phyloP scores from a whole-genome alignment of 768 basidiomycete genomes.

The Tricholoma matsutake region DNA sequence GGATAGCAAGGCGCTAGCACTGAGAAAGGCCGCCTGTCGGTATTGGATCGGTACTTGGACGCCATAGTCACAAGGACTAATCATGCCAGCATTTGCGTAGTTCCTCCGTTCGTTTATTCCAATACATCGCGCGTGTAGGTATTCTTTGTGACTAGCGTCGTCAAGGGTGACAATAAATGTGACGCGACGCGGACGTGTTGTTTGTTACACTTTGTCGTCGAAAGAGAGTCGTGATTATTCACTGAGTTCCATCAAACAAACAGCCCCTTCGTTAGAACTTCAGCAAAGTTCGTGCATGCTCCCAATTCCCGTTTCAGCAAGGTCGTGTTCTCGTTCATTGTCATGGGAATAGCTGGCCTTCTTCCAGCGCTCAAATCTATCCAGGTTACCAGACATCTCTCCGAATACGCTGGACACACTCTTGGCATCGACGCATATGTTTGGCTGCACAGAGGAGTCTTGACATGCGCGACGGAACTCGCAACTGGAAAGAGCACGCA shows the following conservation, averaged over 20 bases:
- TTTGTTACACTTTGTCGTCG: slow-evolving; percentile 1
- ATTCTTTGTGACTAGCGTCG: neutral
- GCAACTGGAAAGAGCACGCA: slow-evolving; percentile 80
- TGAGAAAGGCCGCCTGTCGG: slow-evolving; percentile 56
- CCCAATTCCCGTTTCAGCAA: neutral
- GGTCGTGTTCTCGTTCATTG: neutral
- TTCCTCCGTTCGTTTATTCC: too few species aligned
- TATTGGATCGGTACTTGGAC: slow-evolving; percentile 63
- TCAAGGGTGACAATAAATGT: neutral
- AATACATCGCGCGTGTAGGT: neutral
- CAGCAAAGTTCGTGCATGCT: neutral
- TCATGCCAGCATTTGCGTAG: neutral
- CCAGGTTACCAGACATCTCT: slow-evolving; percentile 72
- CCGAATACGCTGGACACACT: slow-evolving; percentile 79
- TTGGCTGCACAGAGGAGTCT: slow-evolving; percentile 88
- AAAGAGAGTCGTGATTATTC: neutral
- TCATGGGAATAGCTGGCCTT: slow-evolving; percentile 91
- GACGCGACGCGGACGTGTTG: slow-evolving; percentile 4
- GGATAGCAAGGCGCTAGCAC: slow-evolving; percentile 41
- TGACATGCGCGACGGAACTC: slow-evolving; percentile 86
- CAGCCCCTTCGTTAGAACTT: neutral
- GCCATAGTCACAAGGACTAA: neutral
- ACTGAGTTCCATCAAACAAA: too few species aligned
- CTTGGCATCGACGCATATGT: slow-evolving; percentile 95
- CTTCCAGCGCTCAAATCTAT: slow-evolving; percentile 90